Evolutionary conservation across 176 grass and related monocot species (phyloP).

Genomic region (Carex kokanica): DNA sequence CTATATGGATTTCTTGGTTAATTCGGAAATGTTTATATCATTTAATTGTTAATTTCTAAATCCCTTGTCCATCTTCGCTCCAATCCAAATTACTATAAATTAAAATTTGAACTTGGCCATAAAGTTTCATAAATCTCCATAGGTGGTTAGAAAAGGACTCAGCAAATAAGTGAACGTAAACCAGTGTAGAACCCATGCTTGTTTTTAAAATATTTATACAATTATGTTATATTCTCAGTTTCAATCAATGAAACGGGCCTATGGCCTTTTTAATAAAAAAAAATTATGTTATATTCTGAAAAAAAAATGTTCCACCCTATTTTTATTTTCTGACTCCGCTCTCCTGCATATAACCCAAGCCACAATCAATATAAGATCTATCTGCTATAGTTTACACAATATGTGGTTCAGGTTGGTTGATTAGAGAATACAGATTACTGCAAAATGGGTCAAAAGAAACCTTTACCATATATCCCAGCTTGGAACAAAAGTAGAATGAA

Average conservation of each 20-base stretch:
- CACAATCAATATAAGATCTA: background rate
- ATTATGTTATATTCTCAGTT: no score
- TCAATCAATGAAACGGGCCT: no score
- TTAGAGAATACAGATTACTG: background rate
- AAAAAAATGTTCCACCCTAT: no score
- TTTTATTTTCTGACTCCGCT: no score
- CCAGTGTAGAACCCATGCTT: no score
- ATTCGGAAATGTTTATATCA: background rate
- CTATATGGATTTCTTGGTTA: background rate
- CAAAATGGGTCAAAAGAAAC: conserved; percentile 24
- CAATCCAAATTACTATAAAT: background rate
- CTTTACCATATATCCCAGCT: conserved; percentile 15
- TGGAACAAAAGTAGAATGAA: background rate
- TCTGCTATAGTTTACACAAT: background rate
- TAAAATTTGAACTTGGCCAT: background rate
- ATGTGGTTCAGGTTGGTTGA: background rate
- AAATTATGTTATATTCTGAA: no score
- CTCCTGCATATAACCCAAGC: background rate
- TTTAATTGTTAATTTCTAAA: background rate
- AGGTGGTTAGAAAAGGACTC: background rate
- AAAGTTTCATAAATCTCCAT: background rate
- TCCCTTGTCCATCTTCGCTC: background rate
- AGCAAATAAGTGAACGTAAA: background rate
- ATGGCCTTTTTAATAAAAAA: no score
- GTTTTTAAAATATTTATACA: no score